These are phyloP conservation scores for Andalucia godoyi DNA, from an alignment of 78 protist species.

Conservation along the genomic window DNA sequence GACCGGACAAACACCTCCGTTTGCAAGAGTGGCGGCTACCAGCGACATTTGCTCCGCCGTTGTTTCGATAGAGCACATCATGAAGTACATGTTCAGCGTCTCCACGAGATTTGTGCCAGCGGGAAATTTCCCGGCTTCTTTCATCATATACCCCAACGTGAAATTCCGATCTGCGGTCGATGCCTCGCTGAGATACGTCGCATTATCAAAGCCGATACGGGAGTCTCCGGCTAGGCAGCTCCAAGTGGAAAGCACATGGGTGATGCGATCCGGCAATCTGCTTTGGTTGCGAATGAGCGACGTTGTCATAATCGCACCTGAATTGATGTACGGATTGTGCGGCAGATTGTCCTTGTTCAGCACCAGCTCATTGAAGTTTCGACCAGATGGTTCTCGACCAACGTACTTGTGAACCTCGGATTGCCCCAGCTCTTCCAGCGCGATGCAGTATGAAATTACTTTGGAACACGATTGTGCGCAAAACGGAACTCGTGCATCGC, in stretches of 20 bases:
- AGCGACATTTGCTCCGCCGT: not conserved
- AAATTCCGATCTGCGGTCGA: conserved; percentile 37
- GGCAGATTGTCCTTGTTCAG: conserved; percentile 16
- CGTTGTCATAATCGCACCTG: conserved; percentile 42
- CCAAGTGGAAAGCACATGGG: not conserved
- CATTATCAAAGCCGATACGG: conserved; percentile 5
- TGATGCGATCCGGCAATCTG: not conserved
- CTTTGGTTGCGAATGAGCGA: not conserved
- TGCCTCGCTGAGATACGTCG: conserved; percentile 25
- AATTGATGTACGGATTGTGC: conserved; percentile 49
- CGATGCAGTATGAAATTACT: conserved; percentile 16
- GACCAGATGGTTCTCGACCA: conserved; percentile 40
- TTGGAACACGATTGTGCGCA: conserved; percentile 26
- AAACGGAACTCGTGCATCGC: conserved; percentile 28
- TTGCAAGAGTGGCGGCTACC: conserved; percentile 59
- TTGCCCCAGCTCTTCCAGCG: conserved; percentile 1
- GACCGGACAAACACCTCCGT: conserved; percentile 33
- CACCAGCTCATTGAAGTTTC: conserved; percentile 10
- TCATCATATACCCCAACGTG: conserved; percentile 30
- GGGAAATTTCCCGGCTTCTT: conserved; percentile 3
- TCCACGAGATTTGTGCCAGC: too few relatives aligned
- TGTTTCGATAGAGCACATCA: conserved; percentile 21
- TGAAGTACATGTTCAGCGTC: conserved; percentile 36
- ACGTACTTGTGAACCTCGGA: conserved; percentile 29
- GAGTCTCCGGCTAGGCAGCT: conserved; percentile 14